phyloP scores from a whole-genome alignment of 129 eudicot species.

The Ambrosia artemisiifolia region DNA sequence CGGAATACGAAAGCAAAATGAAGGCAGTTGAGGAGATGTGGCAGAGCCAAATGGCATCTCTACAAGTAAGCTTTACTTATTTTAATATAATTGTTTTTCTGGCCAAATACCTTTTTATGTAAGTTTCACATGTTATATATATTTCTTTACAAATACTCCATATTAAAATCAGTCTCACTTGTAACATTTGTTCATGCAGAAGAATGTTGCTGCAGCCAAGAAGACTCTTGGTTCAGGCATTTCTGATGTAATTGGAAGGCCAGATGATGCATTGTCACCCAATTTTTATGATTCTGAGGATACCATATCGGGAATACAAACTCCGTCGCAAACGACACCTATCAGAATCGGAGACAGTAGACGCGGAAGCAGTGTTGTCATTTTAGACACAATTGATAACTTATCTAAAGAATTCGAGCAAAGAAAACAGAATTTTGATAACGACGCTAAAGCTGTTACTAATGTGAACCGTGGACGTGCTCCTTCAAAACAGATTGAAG shows the following conservation, averaged over 20 bases:
- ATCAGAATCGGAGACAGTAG: conserved; percentile 23
- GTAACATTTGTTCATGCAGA: conserved; percentile 23
- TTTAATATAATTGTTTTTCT: not conserved
- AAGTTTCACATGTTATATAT: not conserved
- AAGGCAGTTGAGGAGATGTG: conserved; percentile 78
- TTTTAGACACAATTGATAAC: conserved; percentile 26
- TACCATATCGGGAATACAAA: conserved; percentile 39
- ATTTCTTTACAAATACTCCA: conserved; percentile 26
- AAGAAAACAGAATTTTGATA: conserved; percentile 52
- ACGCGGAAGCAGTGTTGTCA: conserved; percentile 28
- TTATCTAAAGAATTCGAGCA: conserved; percentile 60
- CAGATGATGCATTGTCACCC: conserved; percentile 22
- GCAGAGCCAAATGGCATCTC: conserved; percentile 74
- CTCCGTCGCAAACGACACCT: conserved; percentile 53
- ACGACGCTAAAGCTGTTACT: conserved; percentile 51
- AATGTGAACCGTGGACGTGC: conserved; percentile 32
- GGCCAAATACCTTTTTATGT: not conserved
- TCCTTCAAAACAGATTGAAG: conserved; percentile 44
- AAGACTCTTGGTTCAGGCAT: conserved; percentile 49
- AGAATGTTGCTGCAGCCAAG: conserved; percentile 56
- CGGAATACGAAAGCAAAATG: conserved; percentile 76
- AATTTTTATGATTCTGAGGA: conserved; percentile 50
- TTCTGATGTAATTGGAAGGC: conserved; percentile 18
- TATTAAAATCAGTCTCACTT: not conserved
- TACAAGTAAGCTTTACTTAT: conserved; percentile 62